phyloP scores from a whole-genome alignment of 495 filamentous ascomycete genomes.

The Penicillium salamii region DNA sequence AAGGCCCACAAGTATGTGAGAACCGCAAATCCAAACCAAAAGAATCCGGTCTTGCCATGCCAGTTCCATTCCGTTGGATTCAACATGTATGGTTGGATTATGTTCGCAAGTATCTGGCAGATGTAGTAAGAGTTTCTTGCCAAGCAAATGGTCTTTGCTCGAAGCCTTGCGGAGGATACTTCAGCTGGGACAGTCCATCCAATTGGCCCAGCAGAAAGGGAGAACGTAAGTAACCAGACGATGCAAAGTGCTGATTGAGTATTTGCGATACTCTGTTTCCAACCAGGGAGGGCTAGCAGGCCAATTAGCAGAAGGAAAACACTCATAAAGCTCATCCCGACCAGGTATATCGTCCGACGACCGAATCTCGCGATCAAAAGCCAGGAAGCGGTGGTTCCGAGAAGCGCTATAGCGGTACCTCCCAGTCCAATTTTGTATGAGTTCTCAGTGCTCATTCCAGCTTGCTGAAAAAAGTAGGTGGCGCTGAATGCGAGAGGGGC shows the following conservation, averaged over 20 bases:
- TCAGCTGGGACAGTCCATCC: slow-evolving; percentile 35
- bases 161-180: slow-evolving; percentile 35
- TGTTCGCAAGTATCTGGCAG: slow-evolving; percentile 25
- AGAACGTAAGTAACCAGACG: slow-evolving; percentile 40
- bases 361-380: slow-evolving; percentile 46
- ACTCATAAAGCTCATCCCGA: slow-evolving; percentile 43
- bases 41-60: slow-evolving; percentile 37
- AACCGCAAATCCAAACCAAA: slow-evolving; percentile 28
- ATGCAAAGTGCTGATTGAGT: slow-evolving; percentile 32
- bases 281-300: slow-evolving; percentile 24
- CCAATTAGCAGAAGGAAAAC: slow-evolving; percentile 43
- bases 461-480: slow-evolving; percentile 46
- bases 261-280: slow-evolving; percentile 23
- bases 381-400: slow-evolving; percentile 53
- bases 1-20: slow-evolving; percentile 31
- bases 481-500: slow-evolving; percentile 28
- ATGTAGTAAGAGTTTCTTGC: slow-evolving; percentile 34
- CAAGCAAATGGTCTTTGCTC: slow-evolving; percentile 35
- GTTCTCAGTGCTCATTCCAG: slow-evolving; percentile 26
- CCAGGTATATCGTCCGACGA: slow-evolving; percentile 50
- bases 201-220: slow-evolving; percentile 41
- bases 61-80: slow-evolving; percentile 39
- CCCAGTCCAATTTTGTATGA: slow-evolving; percentile 33
- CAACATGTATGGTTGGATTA: slow-evolving; percentile 35
- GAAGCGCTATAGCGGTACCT: slow-evolving; percentile 42